Conservation (phyloP, 2,329 filamentous ascomycete species). For the Calycina herbarum region DNA sequence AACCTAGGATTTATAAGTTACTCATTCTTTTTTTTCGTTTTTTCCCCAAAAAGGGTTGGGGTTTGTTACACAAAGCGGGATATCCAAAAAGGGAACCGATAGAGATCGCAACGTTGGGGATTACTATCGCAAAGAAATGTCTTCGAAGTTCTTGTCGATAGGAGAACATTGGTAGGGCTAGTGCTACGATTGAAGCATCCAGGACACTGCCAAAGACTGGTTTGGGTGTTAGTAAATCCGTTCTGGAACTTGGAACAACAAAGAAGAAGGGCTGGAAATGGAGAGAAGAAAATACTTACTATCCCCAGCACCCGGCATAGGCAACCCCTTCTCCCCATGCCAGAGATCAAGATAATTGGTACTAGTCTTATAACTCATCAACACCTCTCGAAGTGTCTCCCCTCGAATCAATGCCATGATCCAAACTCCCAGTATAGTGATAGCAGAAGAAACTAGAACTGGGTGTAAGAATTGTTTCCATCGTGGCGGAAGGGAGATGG, state of each 20-base stretch:
- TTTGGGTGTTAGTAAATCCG: neutral
- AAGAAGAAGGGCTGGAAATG: neutral
- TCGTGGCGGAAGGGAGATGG: slow-evolving; percentile 47
- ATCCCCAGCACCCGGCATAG: slow-evolving; percentile 55
- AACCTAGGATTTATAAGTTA: slow-evolving; percentile 32
- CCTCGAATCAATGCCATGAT: slow-evolving; percentile 49
- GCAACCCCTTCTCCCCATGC: slow-evolving; percentile 38
- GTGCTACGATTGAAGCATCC: slow-evolving; percentile 58
- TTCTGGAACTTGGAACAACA: no score
- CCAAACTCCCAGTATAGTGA: slow-evolving; percentile 55
- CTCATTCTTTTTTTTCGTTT: neutral
- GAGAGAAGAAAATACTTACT: neutral
- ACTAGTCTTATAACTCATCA: slow-evolving; percentile 52
- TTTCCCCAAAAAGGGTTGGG: neutral
- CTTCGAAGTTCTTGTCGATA: slow-evolving; percentile 56
- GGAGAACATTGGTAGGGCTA: slow-evolving; percentile 61
- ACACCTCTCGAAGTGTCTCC: slow-evolving; percentile 43
- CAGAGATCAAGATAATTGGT: slow-evolving; percentile 55
- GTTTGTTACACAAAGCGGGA: slow-evolving; percentile 45
- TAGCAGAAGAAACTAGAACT: slow-evolving; percentile 54
- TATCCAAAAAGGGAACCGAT: slow-evolving; percentile 57
- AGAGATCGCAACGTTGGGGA: slow-evolving; percentile 53
- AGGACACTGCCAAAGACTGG: slow-evolving; percentile 51
- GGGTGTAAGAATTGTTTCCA: slow-evolving; percentile 58
- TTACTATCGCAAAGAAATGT: slow-evolving; percentile 54